phyloP scores from a whole-genome alignment of 495 filamentous ascomycete genomes.

The Acidomyces sp. region DNA sequence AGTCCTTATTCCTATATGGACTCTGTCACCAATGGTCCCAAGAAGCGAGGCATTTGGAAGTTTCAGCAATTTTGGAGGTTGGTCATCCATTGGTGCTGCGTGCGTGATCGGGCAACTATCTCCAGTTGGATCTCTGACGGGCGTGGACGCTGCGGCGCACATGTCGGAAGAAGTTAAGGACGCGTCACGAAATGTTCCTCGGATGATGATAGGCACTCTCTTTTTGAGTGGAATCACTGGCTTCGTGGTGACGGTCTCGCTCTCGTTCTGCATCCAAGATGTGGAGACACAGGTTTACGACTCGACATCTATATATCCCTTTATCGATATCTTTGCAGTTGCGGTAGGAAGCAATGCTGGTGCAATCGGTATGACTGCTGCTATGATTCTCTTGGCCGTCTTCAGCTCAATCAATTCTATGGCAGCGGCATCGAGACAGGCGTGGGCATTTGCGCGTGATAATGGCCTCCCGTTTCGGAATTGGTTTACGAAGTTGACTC shows the following conservation, averaged over 20 bases:
- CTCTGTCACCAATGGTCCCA: constrained; percentile 16
- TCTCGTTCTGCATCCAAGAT: constrained; percentile 35
- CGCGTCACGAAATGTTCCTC: constrained; percentile 32
- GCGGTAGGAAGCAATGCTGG: constrained; percentile 25
- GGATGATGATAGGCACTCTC: constrained; percentile 33
- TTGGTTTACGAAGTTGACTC: constrained; percentile 4
- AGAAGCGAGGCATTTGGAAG: constrained; percentile 22
- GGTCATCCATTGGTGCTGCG: background rate
- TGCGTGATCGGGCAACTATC: too few species aligned
- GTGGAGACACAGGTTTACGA: constrained; percentile 29
- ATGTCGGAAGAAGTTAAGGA: constrained; percentile 36
- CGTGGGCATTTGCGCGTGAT: constrained; percentile 43
- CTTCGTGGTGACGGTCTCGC: constrained; percentile 31
- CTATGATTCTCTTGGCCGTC: constrained; percentile 24
- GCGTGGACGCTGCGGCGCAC: background rate
- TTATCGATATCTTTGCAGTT: constrained; percentile 34
- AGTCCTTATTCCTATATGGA: constrained; percentile 24
- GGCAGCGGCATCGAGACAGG: constrained; percentile 32
- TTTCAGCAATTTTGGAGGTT: constrained; percentile 9
- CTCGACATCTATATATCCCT: constrained; percentile 32
- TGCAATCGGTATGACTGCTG: constrained; percentile 18
- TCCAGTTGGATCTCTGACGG: too few species aligned
- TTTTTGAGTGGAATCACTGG: constrained; percentile 36
- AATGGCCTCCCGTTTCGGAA: constrained; percentile 34
- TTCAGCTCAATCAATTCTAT: constrained; percentile 26